Evolutionary conservation across 768 basidiomycete species (phyloP), one percentile per base, ranked within the genome.

Genomic region (Suillus subluteus): DNA sequence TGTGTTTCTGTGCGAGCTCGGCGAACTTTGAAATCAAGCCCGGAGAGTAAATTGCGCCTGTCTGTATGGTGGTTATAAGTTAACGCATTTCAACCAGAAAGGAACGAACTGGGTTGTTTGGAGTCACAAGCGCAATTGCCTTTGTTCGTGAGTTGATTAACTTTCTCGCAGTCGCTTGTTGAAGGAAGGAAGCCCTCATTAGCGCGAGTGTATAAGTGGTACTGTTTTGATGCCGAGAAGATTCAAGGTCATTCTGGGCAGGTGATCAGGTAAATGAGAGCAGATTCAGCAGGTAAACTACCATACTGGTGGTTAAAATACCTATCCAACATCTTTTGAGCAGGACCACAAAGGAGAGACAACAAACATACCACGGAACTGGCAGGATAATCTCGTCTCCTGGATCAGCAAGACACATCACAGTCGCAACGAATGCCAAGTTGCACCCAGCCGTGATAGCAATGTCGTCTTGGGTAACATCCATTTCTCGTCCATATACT

Each of bases 381-480:
- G 92, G 91, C 21, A 94, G 74, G 40, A 94, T 87, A 38, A 92
- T 80, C 70, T 92, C 90, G 64, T 91, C 89, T 1, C 89, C 90
- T 18, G 84, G 78, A 66, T 88, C 86, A n/a, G 88, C 91, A 2
- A 94, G 70, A 18, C 81, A 81, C 86, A 90, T 88, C 7, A 88
- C 79, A 1, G 82, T 76, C 0, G 87, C 84, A 6, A 88, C 79
- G 68, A 92, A 93, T 8, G 90, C 90, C 77, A 92, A 78, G 71
- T 92, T 92, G 72, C 90, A 91, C 5, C 91, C 91, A 1, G 89
- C 81, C 0, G 90, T 91, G 63, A 92, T 76, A 2, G 85, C 86
- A n/a, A 92, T 76, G 72, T 94, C 91, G 1, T 85, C 81, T 2
- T 76, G 66, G 1, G 72, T 79, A 6, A 92, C 72, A 68, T 89